These are phyloP conservation scores for Vitis riparia DNA, from an alignment of 164 flowering plant species.

Conservation along the genomic window DNA sequence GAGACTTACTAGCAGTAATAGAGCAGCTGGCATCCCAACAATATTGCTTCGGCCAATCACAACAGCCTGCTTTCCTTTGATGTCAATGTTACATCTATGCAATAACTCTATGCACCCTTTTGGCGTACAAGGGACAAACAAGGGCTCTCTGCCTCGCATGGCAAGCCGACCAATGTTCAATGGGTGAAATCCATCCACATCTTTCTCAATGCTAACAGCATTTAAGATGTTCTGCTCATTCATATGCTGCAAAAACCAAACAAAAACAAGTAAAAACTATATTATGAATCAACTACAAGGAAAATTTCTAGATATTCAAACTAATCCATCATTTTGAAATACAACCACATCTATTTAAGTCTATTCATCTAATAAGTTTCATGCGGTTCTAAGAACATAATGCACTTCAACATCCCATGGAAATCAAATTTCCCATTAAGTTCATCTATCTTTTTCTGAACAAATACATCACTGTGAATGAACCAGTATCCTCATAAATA, in stretches of 20 bases:
- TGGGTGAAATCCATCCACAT: constrained; percentile 96
- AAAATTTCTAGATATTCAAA: no score
- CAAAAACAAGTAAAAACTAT: neutral
- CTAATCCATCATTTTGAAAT: no score
- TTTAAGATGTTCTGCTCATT: constrained; percentile 67
- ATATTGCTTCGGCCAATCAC: constrained; percentile 98
- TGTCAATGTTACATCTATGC: constrained; percentile 63
- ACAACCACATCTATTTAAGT: neutral
- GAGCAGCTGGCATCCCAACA: constrained; percentile 94
- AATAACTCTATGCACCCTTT: constrained; percentile 92
- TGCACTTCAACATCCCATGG: no score
- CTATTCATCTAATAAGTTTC: no score
- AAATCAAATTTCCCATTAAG: no score
- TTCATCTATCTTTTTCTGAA: no score
- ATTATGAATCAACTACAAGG: neutral
- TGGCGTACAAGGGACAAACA: constrained; percentile 95
- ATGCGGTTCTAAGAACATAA: no score
- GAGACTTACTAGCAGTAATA: constrained; percentile 65
- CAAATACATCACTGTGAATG: no score
- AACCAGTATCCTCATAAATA: no score
- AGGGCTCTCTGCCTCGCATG: constrained; percentile 85
- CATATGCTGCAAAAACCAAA: constrained; percentile 59
- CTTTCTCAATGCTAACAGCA: constrained; percentile 85
- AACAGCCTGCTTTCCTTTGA: constrained; percentile 94
- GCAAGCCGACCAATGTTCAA: constrained; percentile 90